Conservation (phyloP, 176 grass and related monocot genomes). For the Carex myosuroides region DNA sequence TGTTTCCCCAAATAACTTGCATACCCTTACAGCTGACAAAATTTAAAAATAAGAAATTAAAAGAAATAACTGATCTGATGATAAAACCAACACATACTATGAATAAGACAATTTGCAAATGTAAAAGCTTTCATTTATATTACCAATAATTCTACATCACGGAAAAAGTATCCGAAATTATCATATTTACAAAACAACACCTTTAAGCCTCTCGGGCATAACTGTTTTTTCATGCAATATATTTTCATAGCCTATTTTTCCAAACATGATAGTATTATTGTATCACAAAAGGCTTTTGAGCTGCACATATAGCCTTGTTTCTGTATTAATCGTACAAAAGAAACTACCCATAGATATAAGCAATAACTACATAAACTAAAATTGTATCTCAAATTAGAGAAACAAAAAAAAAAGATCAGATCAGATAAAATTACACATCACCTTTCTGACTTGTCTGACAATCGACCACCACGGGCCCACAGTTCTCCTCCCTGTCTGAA, state of each 20-base stretch:
- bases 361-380: background rate
- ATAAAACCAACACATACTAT: background rate
- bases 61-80: background rate
- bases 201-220: background rate
- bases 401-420: slow-evolving; percentile 11
- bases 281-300: slow-evolving; percentile 10
- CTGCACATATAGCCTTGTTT: slow-evolving; percentile 1
- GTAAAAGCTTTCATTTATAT: background rate
- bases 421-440: slow-evolving; percentile 7
- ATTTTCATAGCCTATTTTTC: background rate
- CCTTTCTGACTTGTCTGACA: slow-evolving; percentile 27
- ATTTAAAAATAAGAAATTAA: background rate
- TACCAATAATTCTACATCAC: slow-evolving; percentile 12
- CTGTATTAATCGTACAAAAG: background rate
- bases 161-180: background rate
- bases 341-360: background rate
- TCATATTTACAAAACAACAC: slow-evolving; percentile 15
- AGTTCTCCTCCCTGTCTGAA: slow-evolving; percentile 29
- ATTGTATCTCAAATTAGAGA: background rate
- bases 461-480: slow-evolving; percentile 25
- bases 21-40: background rate
- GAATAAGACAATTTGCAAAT: background rate
- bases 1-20: background rate
- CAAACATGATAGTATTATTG: background rate
- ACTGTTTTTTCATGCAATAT: background rate